These are phyloP conservation scores for Arthonia radiata DNA, from an alignment of 495 filamentous ascomycete species.

Conservation along the genomic window DNA sequence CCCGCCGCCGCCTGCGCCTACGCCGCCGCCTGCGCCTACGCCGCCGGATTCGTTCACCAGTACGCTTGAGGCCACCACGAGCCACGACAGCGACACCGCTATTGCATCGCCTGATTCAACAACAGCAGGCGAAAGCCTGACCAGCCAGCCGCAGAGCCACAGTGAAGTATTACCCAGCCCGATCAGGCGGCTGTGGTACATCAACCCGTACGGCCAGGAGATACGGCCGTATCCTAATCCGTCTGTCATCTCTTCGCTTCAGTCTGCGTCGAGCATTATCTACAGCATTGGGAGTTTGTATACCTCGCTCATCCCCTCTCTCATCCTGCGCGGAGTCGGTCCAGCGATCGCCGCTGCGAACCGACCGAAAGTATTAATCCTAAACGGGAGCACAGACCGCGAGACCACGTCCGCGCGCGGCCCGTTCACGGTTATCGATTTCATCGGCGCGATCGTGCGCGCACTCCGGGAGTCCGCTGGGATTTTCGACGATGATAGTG, in stretches of 20 bases:
- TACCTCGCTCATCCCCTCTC: slow-evolving; percentile 40
- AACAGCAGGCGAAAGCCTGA: too few species aligned
- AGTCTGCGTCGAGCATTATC: slow-evolving; percentile 37
- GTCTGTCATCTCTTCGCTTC: slow-evolving; percentile 42
- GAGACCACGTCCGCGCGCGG: too few species aligned
- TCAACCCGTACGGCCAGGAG: slow-evolving; percentile 85
- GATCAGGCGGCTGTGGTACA: slow-evolving; percentile 80
- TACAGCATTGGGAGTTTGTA: slow-evolving; percentile 85
- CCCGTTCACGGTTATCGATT: slow-evolving; percentile 50
- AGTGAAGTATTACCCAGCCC: slow-evolving; percentile 9
- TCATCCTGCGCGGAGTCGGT: slow-evolving; percentile 44
- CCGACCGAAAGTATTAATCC: slow-evolving; percentile 54
- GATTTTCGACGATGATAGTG: slow-evolving; percentile 4
- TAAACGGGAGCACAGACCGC: slow-evolving; percentile 62
- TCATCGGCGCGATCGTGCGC: slow-evolving; percentile 49
- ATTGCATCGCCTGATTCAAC: background rate
- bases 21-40: slow-evolving; percentile 33
- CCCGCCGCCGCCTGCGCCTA: slow-evolving; percentile 31
- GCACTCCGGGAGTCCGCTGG: slow-evolving; percentile 30
- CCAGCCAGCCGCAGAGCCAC: background rate
- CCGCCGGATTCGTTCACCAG: background rate
- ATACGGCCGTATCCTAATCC: slow-evolving; percentile 64
- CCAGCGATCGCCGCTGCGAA: slow-evolving; percentile 20
- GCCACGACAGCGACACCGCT: background rate
- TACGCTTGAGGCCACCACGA: background rate